Base-by-base conservation (phyloP, 2,329 filamentous ascomycete genomes). In the Hymenoscyphus scutula region DNA sequence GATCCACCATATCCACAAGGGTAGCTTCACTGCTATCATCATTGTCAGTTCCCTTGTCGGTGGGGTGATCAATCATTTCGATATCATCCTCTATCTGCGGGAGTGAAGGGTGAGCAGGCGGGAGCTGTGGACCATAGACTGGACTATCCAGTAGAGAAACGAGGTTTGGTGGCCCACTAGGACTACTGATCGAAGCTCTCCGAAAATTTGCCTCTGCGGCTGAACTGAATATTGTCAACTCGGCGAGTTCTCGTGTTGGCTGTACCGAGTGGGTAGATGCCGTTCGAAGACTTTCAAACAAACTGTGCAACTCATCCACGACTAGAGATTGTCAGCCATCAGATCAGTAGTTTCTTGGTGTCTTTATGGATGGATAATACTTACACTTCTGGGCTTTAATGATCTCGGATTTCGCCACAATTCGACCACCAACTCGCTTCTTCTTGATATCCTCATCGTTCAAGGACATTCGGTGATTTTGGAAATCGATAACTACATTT, bases 171-270 rank as follows among this genome's bases (percentile, higher is more conserved):
- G 71, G 72, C 29, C 70, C 71, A 51, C 59, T 65, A 69, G 67
- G 79, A 71, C 60, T 75, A 53, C 71, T 74, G 5, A 80, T 77
- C 29, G 81, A 81, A 62, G 77, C 75, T 64, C 80, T 74, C 61
- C 81, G 78, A 62, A 82, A 79, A 27, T 77, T 78, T 45, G 79
- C 81, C 68, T 85, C 83, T 45, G 81, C 81, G 55, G 80, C 80
- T 27, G 82, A 79, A 65, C 80, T 84, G 63, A 91, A 84, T 25
- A 97, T 80, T 0, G 92, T 92, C 45, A 93, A 84, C 57, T 92
- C 88, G 29, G 92, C 92, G 37, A 97, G 82, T 67, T 91, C 86
- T 69, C 89, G 88, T 3, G 88, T 87, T 1, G 92, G 92, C 53
- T 82, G 85, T 32, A 93, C 86, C 17, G 83, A 87, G 11, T 81